Percentiles rank a stretch among this genome's conserved stretches.
These are phyloP conservation scores for Candida easanensis DNA, from an alignment of 805 yeast genomes.

Conservation along the genomic window DNA sequence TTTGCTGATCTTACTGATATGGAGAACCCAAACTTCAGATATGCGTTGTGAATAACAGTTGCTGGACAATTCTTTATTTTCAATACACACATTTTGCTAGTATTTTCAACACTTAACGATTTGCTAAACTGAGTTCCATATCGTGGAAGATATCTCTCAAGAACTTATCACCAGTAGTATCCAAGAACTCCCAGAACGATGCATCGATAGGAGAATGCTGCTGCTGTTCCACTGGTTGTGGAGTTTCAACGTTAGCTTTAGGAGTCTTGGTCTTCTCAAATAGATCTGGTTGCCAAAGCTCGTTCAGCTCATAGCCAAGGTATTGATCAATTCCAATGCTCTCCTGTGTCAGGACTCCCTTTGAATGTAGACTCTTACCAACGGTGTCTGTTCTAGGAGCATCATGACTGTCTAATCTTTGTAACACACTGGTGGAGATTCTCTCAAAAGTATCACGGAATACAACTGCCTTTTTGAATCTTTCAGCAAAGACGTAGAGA, in stretches of 20 bases:
- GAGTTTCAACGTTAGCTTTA: background rate
- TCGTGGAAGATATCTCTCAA: conserved; percentile 30
- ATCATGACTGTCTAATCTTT: conserved; percentile 12
- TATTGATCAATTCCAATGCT: conserved; percentile 23
- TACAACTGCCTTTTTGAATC: conserved; percentile 25
- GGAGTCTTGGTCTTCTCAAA: background rate
- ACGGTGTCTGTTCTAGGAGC: background rate
- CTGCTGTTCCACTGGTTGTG: background rate
- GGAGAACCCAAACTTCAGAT: conserved; percentile 42
- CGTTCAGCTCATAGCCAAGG: conserved; percentile 7
- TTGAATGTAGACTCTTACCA: background rate
- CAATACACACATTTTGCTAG: background rate
- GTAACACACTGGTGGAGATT: conserved; percentile 21
- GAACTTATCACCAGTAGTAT: conserved; percentile 30
- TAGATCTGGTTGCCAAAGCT: background rate
- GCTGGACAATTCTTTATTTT: background rate
- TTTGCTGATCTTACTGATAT: conserved; percentile 45
- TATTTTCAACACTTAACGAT: background rate
- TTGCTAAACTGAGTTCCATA: conserved; percentile 20
- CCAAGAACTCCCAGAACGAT: conserved; percentile 31
- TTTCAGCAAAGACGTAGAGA: conserved; percentile 30
- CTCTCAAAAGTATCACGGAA: conserved; percentile 32
- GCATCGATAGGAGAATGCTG: conserved; percentile 6
- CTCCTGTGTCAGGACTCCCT: conserved; percentile 8
- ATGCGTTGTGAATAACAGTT: conserved; percentile 19